Percentiles rank a stretch among this genome's conserved stretches.
Conservation (phyloP, 2,329 filamentous ascomycete genomes). For the Pestalotiopsis sp. region DNA sequence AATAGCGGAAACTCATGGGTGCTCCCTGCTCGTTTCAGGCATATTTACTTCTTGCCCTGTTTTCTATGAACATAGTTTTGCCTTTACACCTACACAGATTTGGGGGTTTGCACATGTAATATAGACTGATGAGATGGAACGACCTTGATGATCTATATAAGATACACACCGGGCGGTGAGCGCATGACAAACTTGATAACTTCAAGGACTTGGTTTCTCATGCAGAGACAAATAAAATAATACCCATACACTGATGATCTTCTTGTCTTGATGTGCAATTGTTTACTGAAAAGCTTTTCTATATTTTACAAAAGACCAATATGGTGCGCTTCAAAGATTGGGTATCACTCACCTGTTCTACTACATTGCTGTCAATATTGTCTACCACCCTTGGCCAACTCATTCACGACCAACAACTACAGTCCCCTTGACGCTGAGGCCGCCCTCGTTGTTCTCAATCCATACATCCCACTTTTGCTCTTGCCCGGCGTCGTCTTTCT, state of each 20-base stretch:
- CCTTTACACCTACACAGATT: neutral
- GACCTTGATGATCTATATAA: conserved; percentile 10
- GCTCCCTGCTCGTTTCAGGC: neutral
- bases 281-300: neutral
- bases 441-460: conserved; percentile 64
- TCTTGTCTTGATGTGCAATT: neutral
- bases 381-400: neutral
- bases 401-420: conserved; percentile 22
- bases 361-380: neutral
- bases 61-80: neutral
- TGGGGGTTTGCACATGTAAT: conserved; percentile 2
- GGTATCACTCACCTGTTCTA: conserved; percentile 3
- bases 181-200: neutral
- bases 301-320: neutral
- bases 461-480: conserved; percentile 59
- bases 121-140: conserved; percentile 13
- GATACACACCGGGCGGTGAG: neutral
- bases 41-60: neutral
- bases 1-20: neutral
- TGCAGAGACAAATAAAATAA: neutral
- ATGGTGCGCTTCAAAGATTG: neutral
- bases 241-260: neutral
- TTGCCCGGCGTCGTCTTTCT: conserved; percentile 25
- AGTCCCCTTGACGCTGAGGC: conserved; percentile 66
- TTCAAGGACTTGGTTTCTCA: conserved; percentile 3